phyloP scores from a whole-genome alignment of 2,329 filamentous ascomycete genomes.

The Trichophyton rubrum region DNA sequence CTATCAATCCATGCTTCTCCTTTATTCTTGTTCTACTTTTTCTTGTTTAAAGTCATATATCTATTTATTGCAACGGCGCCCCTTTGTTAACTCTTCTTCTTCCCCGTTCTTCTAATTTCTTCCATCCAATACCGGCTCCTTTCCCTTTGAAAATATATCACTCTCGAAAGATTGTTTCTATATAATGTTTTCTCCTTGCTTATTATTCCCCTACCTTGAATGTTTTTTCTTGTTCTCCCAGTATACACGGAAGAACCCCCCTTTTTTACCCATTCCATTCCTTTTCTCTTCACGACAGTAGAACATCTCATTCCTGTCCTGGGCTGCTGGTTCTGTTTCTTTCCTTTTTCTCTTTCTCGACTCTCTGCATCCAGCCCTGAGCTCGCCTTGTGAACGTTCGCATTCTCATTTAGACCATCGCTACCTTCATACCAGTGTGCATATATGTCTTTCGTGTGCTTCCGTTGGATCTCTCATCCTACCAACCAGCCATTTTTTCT shows the following conservation, averaged over 20 bases:
- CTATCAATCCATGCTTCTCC: background rate
- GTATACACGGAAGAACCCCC: background rate
- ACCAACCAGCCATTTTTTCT: background rate
- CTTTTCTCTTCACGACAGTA: background rate
- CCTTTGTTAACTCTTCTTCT: background rate
- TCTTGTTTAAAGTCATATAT: background rate
- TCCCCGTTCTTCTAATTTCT: no score
- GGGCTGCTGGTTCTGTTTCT: constrained; percentile 7
- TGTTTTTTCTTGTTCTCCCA: background rate
- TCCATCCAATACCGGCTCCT: background rate
- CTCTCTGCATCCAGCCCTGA: background rate
- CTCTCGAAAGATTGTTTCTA: background rate
- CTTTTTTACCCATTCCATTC: background rate
- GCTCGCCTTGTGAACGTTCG: constrained; percentile 19
- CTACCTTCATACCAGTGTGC: constrained; percentile 7
- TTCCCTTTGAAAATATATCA: constrained; percentile 1
- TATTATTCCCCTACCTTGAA: background rate
- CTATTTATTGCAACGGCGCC: background rate
- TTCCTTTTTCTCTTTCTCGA: constrained; percentile 14
- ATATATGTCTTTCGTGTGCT: background rate
- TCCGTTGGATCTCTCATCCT: background rate
- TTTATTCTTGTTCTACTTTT: background rate
- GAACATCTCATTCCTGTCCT: background rate
- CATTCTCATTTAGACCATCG: constrained; percentile 14
- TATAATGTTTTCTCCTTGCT: background rate